Percentiles rank a stretch among this genome's conserved stretches.
Conservation (phyloP, 768 basidiomycete genomes). For the Asterophora lycoperdoides region DNA sequence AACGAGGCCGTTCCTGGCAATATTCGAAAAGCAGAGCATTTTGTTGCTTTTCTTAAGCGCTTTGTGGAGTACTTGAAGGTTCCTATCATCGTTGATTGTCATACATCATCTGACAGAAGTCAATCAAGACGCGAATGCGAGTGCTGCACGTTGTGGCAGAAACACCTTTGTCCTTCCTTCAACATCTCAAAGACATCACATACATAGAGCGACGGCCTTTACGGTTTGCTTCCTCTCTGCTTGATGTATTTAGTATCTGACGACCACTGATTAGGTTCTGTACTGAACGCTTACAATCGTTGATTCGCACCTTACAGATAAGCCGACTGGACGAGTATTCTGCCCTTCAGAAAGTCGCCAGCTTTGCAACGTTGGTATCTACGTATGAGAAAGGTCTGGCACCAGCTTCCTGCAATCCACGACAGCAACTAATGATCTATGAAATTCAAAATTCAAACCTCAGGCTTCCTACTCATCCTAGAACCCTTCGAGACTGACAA, state of each 20-base stretch:
- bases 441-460: background rate
- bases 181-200: slow-evolving; percentile 97
- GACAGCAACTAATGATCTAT: slow-evolving; percentile 1
- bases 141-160: slow-evolving; percentile 99
- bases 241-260: background rate
- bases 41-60: slow-evolving; percentile 95
- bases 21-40: slow-evolving; percentile 98
- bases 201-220: slow-evolving; percentile 94
- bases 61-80: slow-evolving; percentile 99
- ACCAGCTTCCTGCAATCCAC: slow-evolving; percentile 3
- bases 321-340: slow-evolving; percentile 88
- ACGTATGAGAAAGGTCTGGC: slow-evolving; percentile 91
- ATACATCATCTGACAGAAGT: background rate
- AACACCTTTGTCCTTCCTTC: slow-evolving; percentile 93
- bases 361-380: slow-evolving; percentile 93
- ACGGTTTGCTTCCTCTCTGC: slow-evolving; percentile 48
- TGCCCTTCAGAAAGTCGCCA: slow-evolving; percentile 90
- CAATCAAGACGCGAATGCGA: slow-evolving; percentile 86
- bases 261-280: slow-evolving; percentile 64
- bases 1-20: slow-evolving; percentile 97
- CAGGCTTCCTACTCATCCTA: slow-evolving; percentile 93
- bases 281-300: slow-evolving; percentile 89
- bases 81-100: background rate
- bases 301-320: slow-evolving; percentile 89
- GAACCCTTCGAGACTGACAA: slow-evolving; percentile 99